Percentiles rank a stretch among this genome's conserved stretches.
Evolutionary conservation across 805 yeast genomes (phyloP).

Genomic region (Metschnikowia kunwiensis): DNA sequence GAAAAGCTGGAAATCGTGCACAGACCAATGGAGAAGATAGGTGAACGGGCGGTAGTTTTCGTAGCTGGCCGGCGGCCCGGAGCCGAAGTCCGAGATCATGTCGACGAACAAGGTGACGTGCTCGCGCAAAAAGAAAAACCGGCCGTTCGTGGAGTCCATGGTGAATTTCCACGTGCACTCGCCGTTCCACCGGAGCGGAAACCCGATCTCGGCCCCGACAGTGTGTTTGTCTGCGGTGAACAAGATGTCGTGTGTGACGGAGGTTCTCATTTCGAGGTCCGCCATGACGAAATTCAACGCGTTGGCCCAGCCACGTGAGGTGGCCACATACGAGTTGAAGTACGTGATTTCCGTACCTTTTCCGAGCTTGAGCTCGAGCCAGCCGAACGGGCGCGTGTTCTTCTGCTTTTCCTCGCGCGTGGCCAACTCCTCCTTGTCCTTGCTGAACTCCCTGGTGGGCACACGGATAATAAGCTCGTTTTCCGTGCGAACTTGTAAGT

Average conservation of each 20-base stretch:
- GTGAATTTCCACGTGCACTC: constrained; percentile 64
- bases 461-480: constrained; percentile 70
- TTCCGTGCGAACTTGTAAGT: constrained; percentile 49
- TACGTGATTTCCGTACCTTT: constrained; percentile 49
- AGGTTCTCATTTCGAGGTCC: constrained; percentile 65
- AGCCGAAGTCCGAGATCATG: constrained; percentile 67
- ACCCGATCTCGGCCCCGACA: constrained; percentile 55
- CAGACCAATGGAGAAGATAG: constrained; percentile 59
- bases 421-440: constrained; percentile 46
- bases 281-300: constrained; percentile 43
- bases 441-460: constrained; percentile 83
- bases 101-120: constrained; percentile 76
- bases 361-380: constrained; percentile 74
- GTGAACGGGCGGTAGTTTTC: constrained; percentile 72
- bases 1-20: constrained; percentile 55
- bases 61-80: constrained; percentile 70
- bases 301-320: constrained; percentile 55
- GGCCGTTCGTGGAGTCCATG: constrained; percentile 49
- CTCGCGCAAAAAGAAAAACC: constrained; percentile 71
- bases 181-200: constrained; percentile 84
- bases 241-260: constrained; percentile 84
- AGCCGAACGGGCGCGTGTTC: constrained; percentile 64
- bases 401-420: constrained; percentile 10
- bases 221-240: constrained; percentile 58
- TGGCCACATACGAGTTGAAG: constrained; percentile 51